A percentile compares a stretch with the other conserved stretches of the same genome.
phyloP scores from a whole-genome alignment of 352 stramenopile genomes.

The Globisporangium heterothallicum region DNA sequence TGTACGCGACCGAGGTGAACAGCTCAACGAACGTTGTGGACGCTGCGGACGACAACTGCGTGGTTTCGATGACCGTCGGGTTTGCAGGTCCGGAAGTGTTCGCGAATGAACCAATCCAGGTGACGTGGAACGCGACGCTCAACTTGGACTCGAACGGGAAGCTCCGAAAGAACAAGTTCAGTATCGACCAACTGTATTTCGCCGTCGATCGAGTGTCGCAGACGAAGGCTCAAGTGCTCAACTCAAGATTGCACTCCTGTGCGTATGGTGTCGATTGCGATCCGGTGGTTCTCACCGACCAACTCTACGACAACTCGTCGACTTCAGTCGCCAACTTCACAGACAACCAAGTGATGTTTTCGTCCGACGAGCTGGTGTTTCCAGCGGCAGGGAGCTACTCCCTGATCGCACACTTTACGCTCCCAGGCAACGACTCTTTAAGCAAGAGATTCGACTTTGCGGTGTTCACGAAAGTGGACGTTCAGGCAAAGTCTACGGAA shows the following conservation, averaged over 20 bases:
- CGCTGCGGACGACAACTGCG: conserved; percentile 40
- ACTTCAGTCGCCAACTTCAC: conserved; percentile 57
- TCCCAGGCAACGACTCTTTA: conserved; percentile 37
- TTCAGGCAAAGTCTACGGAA: conserved; percentile 20
- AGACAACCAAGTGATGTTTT: conserved; percentile 36
- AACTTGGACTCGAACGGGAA: conserved; percentile 24
- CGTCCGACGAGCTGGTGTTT: conserved; percentile 54
- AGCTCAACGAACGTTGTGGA: conserved; percentile 27
- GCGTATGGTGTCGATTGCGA: conserved; percentile 37
- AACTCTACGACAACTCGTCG: conserved; percentile 39
- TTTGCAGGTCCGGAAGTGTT: conserved; percentile 40
- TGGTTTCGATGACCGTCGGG: conserved; percentile 40
- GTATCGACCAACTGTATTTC: conserved; percentile 29
- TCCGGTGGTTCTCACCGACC: conserved; percentile 38
- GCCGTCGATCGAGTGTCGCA: conserved; percentile 52
- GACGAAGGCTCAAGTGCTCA: conserved; percentile 42
- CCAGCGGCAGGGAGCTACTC: conserved; percentile 37
- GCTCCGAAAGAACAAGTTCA: conserved; percentile 43
- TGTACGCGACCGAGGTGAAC: conserved; percentile 47
- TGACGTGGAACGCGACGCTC: conserved; percentile 63
- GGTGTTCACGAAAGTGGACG: conserved; percentile 40
- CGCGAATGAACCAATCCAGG: conserved; percentile 48
- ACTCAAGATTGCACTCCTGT: conserved; percentile 55
- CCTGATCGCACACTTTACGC: conserved; percentile 55
- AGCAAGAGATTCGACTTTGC: conserved; percentile 64